Base-by-base conservation (phyloP, 805 yeast species). In the Lipomyces chichibuensis region DNA sequence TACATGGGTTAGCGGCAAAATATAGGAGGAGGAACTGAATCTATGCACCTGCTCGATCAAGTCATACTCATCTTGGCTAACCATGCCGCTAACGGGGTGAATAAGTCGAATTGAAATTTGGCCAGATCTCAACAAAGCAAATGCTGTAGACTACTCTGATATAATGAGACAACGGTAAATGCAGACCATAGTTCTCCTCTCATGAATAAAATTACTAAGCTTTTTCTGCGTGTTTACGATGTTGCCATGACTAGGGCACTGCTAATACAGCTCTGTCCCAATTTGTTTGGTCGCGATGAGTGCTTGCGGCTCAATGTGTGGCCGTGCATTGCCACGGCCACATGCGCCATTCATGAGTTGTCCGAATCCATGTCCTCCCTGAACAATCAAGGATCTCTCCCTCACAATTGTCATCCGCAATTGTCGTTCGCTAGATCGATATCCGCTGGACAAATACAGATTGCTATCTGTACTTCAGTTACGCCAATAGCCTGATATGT, bases 31-130 rank as follows among this genome's bases (percentile, higher is more conserved):
- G 1, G 5, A 7, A 43, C 8, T 43, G 23, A 43, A 43, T 27
- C 33, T 20, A 14, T 53, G n/a, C 52, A 62, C 60, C 57, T 35
- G 51, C 52, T 61, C 59, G 23, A 61, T 49, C 43, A 55, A 43
- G 8, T 11, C 59, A 43, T 61, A 61, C 39, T 57, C 65, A 35
- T 54, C 25, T 57, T 23, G 60, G 23, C 39, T n/a, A 35, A 35
- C 33, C 65, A 62, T 62, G 51, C 33, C 23, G 32, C 49, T 17
- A 6, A 17, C 23, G 14, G 49, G 20, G 17, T 17, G 43, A 13
- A 37, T 37, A 13, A 17, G 8, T 43, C 20, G 9, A 8, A 43
- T 5, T n/a, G 8, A 43, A 8, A n/a, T 43, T 43, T 43, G 25
- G 39, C 39, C 39, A 37, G 39, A 37, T n/a, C 49, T 43, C 23